Evolutionary conservation across 1,284 basidiomycete genomes (phyloP), one percentile per base, ranked within the genome.

Genomic region (Lignosus rhinocerotis): DNA sequence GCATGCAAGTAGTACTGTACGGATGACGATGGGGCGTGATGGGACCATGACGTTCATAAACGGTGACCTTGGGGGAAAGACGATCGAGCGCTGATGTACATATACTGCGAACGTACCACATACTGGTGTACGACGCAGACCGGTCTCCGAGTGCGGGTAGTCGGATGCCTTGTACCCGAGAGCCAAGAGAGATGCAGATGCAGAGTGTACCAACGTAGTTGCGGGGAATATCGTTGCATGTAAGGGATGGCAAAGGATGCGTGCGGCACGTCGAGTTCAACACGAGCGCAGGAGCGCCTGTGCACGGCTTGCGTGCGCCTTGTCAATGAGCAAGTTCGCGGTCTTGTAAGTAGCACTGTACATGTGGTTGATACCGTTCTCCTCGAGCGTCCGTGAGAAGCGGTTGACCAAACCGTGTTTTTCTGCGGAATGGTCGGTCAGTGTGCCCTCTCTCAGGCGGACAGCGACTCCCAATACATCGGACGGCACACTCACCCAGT

Each of bases 281-380:
- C 70, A 70, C 6, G 69, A 70, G 8, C 69, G 69, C 39, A 72
- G 61, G 38, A 72, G 58, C 19, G 67, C 64, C 54, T 72, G 70
- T n/a, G 69, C 70, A 51, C 69, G 68, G 38, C 56, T 60, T 2
- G 70, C 70, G 45, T 70, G 67, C 49, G 68, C 69, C 56, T 68
- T 70, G 61, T 72, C 70, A 52, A 90, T 90, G 65, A 93, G 78
- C 34, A 93, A 75, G 71, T 93, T 93, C 52, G 91, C 92, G 14
- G 91, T 92, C 72, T 92, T 90, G 68, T 86, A 89, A 11, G 91
- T 92, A 46, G 89, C 92, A 60, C 87, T 89, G 68, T 93, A 93
- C 81, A 92, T 89, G 73, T 92, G 91, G 70, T 90, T 87, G 71
- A 92, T 89, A 6, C 83, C 81, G 62, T 84, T 85, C 60, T 84